phyloP scores from a whole-genome alignment of 352 stramenopile species.

The Pythium brachiatum region DNA sequence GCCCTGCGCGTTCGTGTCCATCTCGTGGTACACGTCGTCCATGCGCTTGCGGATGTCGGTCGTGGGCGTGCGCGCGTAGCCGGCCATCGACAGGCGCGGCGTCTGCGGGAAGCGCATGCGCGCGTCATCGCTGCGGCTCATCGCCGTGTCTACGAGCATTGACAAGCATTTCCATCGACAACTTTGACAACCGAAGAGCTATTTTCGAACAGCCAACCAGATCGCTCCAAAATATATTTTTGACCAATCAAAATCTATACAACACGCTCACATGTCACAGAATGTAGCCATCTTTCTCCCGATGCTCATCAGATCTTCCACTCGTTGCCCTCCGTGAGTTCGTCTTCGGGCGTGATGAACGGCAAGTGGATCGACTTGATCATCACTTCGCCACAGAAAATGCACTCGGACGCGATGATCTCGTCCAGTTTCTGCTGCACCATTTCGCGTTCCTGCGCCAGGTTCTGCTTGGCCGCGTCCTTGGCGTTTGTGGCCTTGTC shows the following conservation, averaged over 20 bases:
- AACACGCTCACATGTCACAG: background rate
- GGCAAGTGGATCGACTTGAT: constrained; percentile 93
- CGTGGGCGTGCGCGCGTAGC: constrained; percentile 15
- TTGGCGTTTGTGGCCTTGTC: constrained; percentile 44
- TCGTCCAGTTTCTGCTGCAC: constrained; percentile 92
- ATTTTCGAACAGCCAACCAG: constrained; percentile 16
- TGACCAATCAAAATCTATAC: constrained; percentile 18
- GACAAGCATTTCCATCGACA: background rate
- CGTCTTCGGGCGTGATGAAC: constrained; percentile 90
- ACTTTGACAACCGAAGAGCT: background rate
- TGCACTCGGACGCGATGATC: constrained; percentile 93
- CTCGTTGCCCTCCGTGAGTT: constrained; percentile 71
- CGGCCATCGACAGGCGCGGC: constrained; percentile 8
- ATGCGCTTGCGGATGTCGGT: constrained; percentile 32
- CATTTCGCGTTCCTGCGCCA: constrained; percentile 87
- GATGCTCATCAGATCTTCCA: constrained; percentile 80
- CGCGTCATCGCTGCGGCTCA: constrained; percentile 5
- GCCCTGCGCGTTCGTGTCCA: constrained; percentile 44
- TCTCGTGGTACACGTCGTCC: constrained; percentile 71
- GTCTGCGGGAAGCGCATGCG: constrained; percentile 8
- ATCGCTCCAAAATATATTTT: background rate
- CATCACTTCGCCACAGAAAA: constrained; percentile 95
- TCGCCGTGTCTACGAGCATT: no score
- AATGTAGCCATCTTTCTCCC: constrained; percentile 6
- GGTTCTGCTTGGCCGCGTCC: constrained; percentile 64